phyloP scores from a whole-genome alignment of 139 green algal species.

The Tetraselmis striata region DNA sequence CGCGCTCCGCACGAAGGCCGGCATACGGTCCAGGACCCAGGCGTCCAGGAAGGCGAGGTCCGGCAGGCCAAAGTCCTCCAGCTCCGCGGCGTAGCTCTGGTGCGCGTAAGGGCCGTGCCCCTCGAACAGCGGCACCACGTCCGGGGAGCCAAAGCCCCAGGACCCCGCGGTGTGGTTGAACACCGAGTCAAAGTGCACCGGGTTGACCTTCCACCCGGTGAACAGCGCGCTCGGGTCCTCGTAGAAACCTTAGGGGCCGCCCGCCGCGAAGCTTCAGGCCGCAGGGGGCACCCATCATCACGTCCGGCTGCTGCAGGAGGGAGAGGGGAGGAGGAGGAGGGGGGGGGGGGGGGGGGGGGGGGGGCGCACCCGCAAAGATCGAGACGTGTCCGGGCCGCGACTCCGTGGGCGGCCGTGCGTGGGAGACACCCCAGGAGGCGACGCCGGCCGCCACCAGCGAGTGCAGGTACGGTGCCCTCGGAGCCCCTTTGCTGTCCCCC shows the following conservation, averaged over 20 bases:
- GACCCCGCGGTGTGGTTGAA: slow-evolving; percentile 20
- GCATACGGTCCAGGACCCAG: slow-evolving; percentile 26
- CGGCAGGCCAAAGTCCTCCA: slow-evolving; percentile 27
- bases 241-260: slow-evolving; percentile 36
- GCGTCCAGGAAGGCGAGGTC: slow-evolving; percentile 22
- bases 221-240: slow-evolving; percentile 33
- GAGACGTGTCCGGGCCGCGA: slow-evolving; percentile 34
- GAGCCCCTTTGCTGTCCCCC: neutral
- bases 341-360: too few species aligned
- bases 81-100: slow-evolving; percentile 17
- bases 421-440: slow-evolving; percentile 23
- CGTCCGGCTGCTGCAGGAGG: too few species aligned
- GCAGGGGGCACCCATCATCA: too few species aligned
- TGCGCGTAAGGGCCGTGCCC: slow-evolving; percentile 16
- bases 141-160: slow-evolving; percentile 27
- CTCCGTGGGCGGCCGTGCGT: slow-evolving; percentile 33
- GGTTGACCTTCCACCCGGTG: slow-evolving; percentile 29
- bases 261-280: too few species aligned
- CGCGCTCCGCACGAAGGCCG: neutral
- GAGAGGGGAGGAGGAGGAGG: neutral
- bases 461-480: slow-evolving; percentile 18
- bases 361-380: neutral
- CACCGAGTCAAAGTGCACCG: slow-evolving; percentile 32
- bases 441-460: neutral
- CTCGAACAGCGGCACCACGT: slow-evolving; percentile 31